Base-by-base conservation (phyloP, 176 grass and related monocot species). In the Chloris gayana region DNA sequence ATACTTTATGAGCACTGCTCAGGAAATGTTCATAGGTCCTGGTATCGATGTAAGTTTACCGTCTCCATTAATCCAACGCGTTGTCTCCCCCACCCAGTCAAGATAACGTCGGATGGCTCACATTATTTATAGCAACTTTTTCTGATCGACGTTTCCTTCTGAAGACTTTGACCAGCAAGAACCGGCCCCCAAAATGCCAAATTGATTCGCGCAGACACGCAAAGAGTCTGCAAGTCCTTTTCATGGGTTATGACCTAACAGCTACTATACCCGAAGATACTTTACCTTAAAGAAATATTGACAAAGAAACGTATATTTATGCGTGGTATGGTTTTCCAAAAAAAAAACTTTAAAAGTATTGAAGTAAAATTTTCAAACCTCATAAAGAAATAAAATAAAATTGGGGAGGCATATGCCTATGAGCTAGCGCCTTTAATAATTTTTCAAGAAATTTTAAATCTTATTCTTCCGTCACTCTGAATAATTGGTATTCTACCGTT, bases 141-240 rank as follows among this genome's bases (percentile, higher is more conserved):
- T 73, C 67, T 70, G 35, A 76, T 83, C 35, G 73, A 83, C 81
- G 77, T 83, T 80, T 80, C 61, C 60, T 69, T 42, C 30, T 57
- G 51, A 68, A 69, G 81, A 84, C 81, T 89, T 89, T 85, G 87
- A 76, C 81, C 64, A 70, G 67, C 19, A 82, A 27, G 41, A 86
- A 47, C 33, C 32, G n/a, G 51, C 15, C 15, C 32, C 64, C 49
- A 34, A 76, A 72, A 77, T 66, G 56, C 58, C 50, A 62, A 71
- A 70, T 27, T 47, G 79, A 70, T 59, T 27, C 12, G 60, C 11
- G 51, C 62, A 84, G 24, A 41, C 75, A 88, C 75, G 81, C 59
- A 88, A 84, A 80, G 75, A 32, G 69, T 60, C 67, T 79, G 51
- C 19, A 57, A 14, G 74, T 88, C 80, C 7, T 63, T 70, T 73